Evolutionary conservation across 805 yeast species (phyloP), one percentile per base, ranked within the genome.

Genomic region (Jamesozyma spencerorum): DNA sequence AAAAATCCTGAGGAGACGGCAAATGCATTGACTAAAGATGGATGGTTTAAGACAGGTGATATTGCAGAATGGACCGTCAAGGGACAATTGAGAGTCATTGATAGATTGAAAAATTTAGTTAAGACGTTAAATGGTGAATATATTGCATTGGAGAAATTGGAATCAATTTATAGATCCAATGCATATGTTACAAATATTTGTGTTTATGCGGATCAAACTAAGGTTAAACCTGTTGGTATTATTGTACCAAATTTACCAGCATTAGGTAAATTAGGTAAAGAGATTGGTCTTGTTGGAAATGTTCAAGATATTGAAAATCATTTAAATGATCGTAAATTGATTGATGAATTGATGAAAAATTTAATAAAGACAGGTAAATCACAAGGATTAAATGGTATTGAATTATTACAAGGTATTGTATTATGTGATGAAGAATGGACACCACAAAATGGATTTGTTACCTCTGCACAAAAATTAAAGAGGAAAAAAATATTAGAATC

Each of bases 21-120:
- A 36, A 76, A 64, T 15, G 85, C 94, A 1, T 78, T 83, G 55
- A 71, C 78, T 40, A 83, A 81, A 45, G 88, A 84, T 53, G 94
- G 88, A 18, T 92, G 97, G 97, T 92, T 92, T 71, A 74, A 70
- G 60, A 92, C 97, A 27, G 98, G 98, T 64, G 98, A 92, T 63
- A 86, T 92, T 64, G 96, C 90, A 58, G 87, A 85, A 69, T 86
- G 96, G 94, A 74, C 88, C 33, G 45, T 77, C 20, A 72, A 70
- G 48, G 97, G 97, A 49, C 80, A 77, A 43, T 71, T 92, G 57
- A 77, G 74, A 58, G 70, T 92, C 46, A 84, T 92, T 61, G 98
- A 92, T 68, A 83, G 98, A 62, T 85, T 78, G 71, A 92, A 92
- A 79, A 92, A 92, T 63, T 72, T 92, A 64, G 94, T 92, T 53